Percentiles rank a stretch among this genome's conserved stretches.
phyloP scores from a whole-genome alignment of 108 stramenopile genomes.

The Conticribra guillardii region DNA sequence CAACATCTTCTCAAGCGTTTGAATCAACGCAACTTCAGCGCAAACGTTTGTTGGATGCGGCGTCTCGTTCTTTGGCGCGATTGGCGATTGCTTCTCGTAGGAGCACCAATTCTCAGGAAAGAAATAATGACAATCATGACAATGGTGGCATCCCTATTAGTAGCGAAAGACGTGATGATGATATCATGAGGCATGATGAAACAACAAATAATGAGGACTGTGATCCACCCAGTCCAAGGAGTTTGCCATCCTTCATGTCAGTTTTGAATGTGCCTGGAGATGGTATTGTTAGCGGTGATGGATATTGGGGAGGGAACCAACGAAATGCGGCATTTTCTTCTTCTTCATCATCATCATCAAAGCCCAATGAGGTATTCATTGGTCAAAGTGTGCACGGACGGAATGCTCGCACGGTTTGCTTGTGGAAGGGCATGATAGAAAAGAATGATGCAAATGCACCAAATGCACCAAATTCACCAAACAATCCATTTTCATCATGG shows the following conservation, averaged over 20 bases:
- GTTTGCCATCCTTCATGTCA: slow-evolving; percentile 43
- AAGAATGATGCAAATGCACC: neutral
- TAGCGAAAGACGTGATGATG: neutral
- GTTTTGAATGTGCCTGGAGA: slow-evolving; percentile 39
- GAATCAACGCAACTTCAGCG: slow-evolving; percentile 34
- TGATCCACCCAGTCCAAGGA: slow-evolving; percentile 44
- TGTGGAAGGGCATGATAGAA: slow-evolving; percentile 2
- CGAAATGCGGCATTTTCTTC: neutral
- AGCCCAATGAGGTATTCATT: slow-evolving; percentile 21
- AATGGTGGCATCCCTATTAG: neutral
- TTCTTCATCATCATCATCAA: neutral
- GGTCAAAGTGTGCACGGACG: slow-evolving; percentile 47
- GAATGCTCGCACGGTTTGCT: slow-evolving; percentile 33
- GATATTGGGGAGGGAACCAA: neutral
- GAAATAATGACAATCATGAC: neutral
- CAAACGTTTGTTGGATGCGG: slow-evolving; percentile 40
- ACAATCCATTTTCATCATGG: slow-evolving; percentile 18
- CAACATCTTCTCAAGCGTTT: slow-evolving; percentile 23
- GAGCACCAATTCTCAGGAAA: neutral
- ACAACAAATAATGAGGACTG: slow-evolving; percentile 14
- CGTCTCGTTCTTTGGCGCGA: slow-evolving; percentile 41
- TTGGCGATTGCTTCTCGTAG: slow-evolving; percentile 40
- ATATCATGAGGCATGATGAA: neutral
- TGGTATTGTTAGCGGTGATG: neutral
- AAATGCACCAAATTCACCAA: neutral